Evolutionary conservation across 2,329 filamentous ascomycete species (phyloP), one percentile per base, ranked within the genome.

Genomic region (Monilinia fructigena): DNA sequence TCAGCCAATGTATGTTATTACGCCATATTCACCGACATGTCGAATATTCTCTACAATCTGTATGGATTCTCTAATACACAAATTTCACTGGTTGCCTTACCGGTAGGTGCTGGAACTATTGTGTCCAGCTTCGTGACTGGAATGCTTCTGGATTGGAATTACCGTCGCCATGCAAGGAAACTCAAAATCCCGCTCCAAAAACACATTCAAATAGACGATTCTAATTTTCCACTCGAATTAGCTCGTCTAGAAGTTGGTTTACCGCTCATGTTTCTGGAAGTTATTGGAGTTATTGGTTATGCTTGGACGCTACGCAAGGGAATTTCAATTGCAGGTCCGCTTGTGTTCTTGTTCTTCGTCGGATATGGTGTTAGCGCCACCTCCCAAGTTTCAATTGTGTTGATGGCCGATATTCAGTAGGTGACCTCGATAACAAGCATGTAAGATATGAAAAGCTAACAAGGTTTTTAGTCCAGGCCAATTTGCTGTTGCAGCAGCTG

Each of bases 141-240:
- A 16, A 76, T 77, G 18, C 64, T 85, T 1, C 77, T 86, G 7
- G 85, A 88, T 72, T 81, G 83, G 78, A 91, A 90, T 75, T 93
- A 87, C 74, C 81, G 83, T 1, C 84, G 88, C 1, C 82, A 88
- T 67, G 87, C 87, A 12, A 74, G 76, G 11, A 79, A 77, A 12
- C 75, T 85, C 0, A 83, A 83, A 14, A 77, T 89, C 14, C 73
- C 80, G 0, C 80, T 87, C 63, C 82, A 82, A 65, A 81, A 81
- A 70, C 83, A 80, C 58, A 82, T 83, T 11, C 82, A 83, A 68
- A 77, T 79, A 48, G 80, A 85, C 68, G 75, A 85, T 18, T 70
- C 76, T 0, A 70, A 75, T 0, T 85, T 86, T 45, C 82, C 83
- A 1, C 80, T 86, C 16, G 84, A 86, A 71, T 75, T 76, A 1